A percentile compares a stretch with the other conserved stretches of the same genome.
phyloP scores from a whole-genome alignment of 225 moss, liverwort and hornwort genomes.

The Polytrichum commune region DNA sequence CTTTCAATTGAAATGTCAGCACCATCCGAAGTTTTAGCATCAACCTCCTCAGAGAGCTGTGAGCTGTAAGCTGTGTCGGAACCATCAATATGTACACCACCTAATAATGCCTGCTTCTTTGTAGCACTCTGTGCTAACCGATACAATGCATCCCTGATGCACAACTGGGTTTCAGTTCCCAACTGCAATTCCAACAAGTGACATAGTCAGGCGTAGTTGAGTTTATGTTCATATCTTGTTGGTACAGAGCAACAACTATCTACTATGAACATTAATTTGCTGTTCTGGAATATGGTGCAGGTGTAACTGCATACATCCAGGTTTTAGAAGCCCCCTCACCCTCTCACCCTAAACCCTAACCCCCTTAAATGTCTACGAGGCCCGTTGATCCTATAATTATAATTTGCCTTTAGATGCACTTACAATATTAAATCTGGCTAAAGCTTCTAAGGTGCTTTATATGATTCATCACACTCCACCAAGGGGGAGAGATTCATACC shows the following conservation, averaged over 20 bases:
- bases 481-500: slow-evolving; percentile 6
- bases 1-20: slow-evolving; percentile 58
- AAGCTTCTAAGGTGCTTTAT: too few relatives aligned
- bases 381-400: too few relatives aligned
- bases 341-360: too few relatives aligned
- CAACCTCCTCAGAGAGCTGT: slow-evolving; percentile 47
- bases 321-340: too few relatives aligned
- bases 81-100: slow-evolving; percentile 26
- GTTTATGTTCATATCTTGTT: not conserved
- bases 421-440: not conserved
- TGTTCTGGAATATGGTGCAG: too few relatives aligned
- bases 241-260: too few relatives aligned
- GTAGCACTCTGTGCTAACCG: slow-evolving; percentile 74
- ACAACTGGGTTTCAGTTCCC: slow-evolving; percentile 54
- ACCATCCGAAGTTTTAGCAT: slow-evolving; percentile 42
- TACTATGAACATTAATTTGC: too few relatives aligned
- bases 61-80: slow-evolving; percentile 37
- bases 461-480: too few relatives aligned
- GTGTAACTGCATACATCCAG: too few relatives aligned
- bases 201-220: not conserved
- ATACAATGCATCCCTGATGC: slow-evolving; percentile 70
- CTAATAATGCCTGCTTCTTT: slow-evolving; percentile 46
- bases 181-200: slow-evolving; percentile 34
- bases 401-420: too few relatives aligned
- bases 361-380: too few relatives aligned